Conservation (phyloP, 2,329 filamentous ascomycete species). For the Tolypocladium ovalisporum region DNA sequence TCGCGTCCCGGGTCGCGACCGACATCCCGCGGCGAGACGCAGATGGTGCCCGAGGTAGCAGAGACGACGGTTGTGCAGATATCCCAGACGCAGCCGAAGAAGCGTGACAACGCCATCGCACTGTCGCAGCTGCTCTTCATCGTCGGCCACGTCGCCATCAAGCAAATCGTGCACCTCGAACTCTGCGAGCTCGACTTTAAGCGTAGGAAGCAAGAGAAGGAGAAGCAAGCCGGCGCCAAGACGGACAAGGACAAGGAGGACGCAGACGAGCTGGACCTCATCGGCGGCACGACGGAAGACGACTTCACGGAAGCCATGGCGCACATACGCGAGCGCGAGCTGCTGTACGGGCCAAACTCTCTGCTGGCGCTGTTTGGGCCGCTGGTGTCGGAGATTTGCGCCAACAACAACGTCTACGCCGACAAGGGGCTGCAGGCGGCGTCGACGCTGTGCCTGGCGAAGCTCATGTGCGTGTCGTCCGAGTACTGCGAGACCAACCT, state of each 20-base stretch:
- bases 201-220: slow-evolving; percentile 82
- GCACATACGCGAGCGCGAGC: slow-evolving; percentile 72
- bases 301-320: slow-evolving; percentile 82
- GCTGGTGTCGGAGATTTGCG: slow-evolving; percentile 84
- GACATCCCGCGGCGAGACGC: slow-evolving; percentile 27
- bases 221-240: slow-evolving; percentile 48
- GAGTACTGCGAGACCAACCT: slow-evolving; percentile 95
- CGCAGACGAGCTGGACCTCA: slow-evolving; percentile 86
- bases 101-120: slow-evolving; percentile 57
- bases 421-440: slow-evolving; percentile 87
- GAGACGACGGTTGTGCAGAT: slow-evolving; percentile 18
- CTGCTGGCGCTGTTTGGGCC: slow-evolving; percentile 86
- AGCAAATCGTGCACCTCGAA: slow-evolving; percentile 97
- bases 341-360: slow-evolving; percentile 72
- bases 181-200: slow-evolving; percentile 98
- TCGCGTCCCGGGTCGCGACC: slow-evolving; percentile 32
- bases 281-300: slow-evolving; percentile 90
- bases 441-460: slow-evolving; percentile 87
- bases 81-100: slow-evolving; percentile 28
- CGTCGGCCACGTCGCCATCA: slow-evolving; percentile 93
- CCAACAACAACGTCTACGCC: slow-evolving; percentile 84
- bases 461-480: slow-evolving; percentile 95
- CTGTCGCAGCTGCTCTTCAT: slow-evolving; percentile 90
- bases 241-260: slow-evolving; percentile 45
- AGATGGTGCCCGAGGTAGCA: slow-evolving; percentile 17